Evolutionary conservation across 208 protist genomes (phyloP).

Genomic region (Novymonas esmeraldas): DNA sequence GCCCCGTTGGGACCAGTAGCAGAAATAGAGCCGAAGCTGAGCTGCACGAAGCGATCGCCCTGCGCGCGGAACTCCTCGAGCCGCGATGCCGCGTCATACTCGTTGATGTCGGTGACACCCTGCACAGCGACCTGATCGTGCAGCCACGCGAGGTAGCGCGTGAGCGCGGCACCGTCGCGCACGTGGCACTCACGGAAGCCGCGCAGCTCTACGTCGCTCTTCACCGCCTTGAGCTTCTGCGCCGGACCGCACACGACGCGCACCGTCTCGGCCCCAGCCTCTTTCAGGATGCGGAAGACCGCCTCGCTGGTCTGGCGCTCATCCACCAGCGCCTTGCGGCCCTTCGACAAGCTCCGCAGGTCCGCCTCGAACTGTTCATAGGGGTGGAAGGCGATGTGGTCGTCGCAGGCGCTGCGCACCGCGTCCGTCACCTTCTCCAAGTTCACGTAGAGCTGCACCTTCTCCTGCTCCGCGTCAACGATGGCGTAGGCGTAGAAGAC

Average conservation of each 20-base stretch:
- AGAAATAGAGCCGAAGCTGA: constrained; percentile 95
- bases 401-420: constrained; percentile 22
- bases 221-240: constrained; percentile 89
- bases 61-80: constrained; percentile 82
- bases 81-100: constrained; percentile 80
- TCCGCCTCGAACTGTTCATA: constrained; percentile 77
- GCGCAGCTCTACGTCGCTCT: constrained; percentile 91
- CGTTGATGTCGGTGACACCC: constrained; percentile 74
- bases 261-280: constrained; percentile 31
- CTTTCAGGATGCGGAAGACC: constrained; percentile 48
- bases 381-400: constrained; percentile 54
- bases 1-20: constrained; percentile 91
- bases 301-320: constrained; percentile 76
- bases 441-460: constrained; percentile 43
- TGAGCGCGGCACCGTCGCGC: constrained; percentile 93
- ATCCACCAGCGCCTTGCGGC: constrained; percentile 65
- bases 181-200: constrained; percentile 94
- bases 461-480: constrained; percentile 40
- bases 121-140: constrained; percentile 61
- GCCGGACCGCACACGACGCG: constrained; percentile 67
- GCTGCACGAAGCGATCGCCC: constrained; percentile 83
- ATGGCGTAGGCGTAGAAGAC: constrained; percentile 92
- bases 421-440: constrained; percentile 30
- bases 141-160: constrained; percentile 93
- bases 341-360: constrained; percentile 39